Evolutionary conservation across 805 yeast species (phyloP), one percentile per base, ranked within the genome.

Genomic region (Alloascoidea africana): DNA sequence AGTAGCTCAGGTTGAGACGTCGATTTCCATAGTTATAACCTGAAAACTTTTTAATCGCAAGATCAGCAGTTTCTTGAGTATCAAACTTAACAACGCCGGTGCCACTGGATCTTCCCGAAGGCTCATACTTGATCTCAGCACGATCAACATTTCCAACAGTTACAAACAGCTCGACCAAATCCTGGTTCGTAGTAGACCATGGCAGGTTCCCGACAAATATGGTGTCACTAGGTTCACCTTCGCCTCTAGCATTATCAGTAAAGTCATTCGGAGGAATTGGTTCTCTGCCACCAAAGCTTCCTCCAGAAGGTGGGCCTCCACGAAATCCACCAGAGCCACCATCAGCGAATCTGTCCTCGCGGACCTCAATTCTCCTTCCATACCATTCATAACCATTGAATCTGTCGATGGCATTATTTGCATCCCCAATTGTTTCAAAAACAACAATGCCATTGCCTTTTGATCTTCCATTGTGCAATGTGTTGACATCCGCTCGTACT

Each of bases 21-120:
- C 94, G 75, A 33, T 78, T 83, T 48, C 96, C 97, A 51, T 87
- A 89, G 42, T 68, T 73, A 60, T 87, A 89, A 38, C 74, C 75
- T 52, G 83, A 68, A 50, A 91, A 68, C 58, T 79, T 81, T 34
- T 63, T 63, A 46, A 89, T 74, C 37, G 95, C 89, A 36, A 65
- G 60, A 36, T 74, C 80, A 1, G 96, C 94, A 43, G 71, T 65
- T 23, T 70, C 82, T 18, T 63, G 66, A 39, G 66, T 63, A 42
- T 69, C 77, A 52, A 82, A 83, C 53, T 76, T 71, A 34, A 89
- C 86, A 37, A 85, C 86, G n/a, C 94, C 96, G 44, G 66, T 61
- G 18, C 96, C 97, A 1, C 78, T 65, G 14, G 94, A 74, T 50
- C 76, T 68, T 30, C 89, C 89, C 27, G 59, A 58, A 3, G 63